These are phyloP conservation scores for Candida suzukii DNA, from an alignment of 805 yeast species.

Conservation along the genomic window DNA sequence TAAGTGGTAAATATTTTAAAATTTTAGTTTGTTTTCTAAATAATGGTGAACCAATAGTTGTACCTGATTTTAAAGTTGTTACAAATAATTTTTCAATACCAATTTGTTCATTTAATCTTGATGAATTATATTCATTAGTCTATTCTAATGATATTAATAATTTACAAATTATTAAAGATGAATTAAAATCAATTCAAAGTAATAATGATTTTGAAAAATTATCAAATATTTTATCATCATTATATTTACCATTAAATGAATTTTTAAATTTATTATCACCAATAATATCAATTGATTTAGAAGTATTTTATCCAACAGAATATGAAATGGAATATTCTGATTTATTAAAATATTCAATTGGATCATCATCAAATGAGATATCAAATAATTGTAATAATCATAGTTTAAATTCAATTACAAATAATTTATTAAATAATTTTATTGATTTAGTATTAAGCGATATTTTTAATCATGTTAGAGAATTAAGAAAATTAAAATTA, in stretches of 20 bases:
- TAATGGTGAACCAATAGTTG: conserved; percentile 82
- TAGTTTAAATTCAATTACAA: conserved; percentile 15
- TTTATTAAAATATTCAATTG: conserved; percentile 15
- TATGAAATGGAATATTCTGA: conserved; percentile 25
- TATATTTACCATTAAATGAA: conserved; percentile 53
- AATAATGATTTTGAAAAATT: conserved; percentile 24
- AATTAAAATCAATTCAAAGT: conserved; percentile 4
- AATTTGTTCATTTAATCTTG: conserved; percentile 49
- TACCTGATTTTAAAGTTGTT: conserved; percentile 58
- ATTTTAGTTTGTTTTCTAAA: conserved; percentile 62
- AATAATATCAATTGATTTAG: conserved; percentile 62
- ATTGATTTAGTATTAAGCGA: conserved; percentile 67
- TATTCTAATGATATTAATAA: conserved; percentile 8
- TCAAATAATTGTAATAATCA: conserved; percentile 7
- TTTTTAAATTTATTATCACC: conserved; percentile 50
- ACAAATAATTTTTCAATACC: conserved; percentile 42
- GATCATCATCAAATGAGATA: conserved; percentile 11
- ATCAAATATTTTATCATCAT: conserved; percentile 35
- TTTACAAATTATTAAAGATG: background rate
- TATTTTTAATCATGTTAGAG: conserved; percentile 74
- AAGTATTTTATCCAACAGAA: conserved; percentile 68
- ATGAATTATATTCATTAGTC: conserved; percentile 28
- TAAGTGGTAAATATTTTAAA: conserved; percentile 72
- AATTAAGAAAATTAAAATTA: conserved; percentile 23
- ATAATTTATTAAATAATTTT: conserved; percentile 52